Percentiles rank a stretch among this genome's conserved stretches.
Conservation (phyloP, 176 grass and related monocot genomes). For the Puya raimondii region DNA sequence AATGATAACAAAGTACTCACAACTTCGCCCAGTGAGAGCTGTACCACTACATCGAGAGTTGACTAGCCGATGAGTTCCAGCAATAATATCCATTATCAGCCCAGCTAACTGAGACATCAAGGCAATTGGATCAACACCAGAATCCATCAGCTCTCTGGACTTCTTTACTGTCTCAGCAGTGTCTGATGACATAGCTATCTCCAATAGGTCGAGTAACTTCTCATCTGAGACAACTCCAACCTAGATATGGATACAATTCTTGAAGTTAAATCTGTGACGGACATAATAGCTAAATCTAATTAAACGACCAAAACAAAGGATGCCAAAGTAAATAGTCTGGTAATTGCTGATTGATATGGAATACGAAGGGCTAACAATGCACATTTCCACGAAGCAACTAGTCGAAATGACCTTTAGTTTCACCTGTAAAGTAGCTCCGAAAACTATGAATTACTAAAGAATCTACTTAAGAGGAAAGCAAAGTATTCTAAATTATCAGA, state of each 20-base stretch:
- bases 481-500: too few species aligned
- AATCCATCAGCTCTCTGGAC: slow-evolving; percentile 94
- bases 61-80: slow-evolving; percentile 77
- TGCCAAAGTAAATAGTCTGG: too few species aligned
- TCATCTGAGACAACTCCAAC: slow-evolving; percentile 94
- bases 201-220: slow-evolving; percentile 91
- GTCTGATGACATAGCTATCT: slow-evolving; percentile 95
- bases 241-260: slow-evolving; percentile 15
- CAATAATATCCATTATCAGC: slow-evolving; percentile 99
- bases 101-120: slow-evolving; percentile 99
- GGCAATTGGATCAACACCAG: slow-evolving; percentile 91
- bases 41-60: slow-evolving; percentile 47
- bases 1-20: slow-evolving; percentile 41
- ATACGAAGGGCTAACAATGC: not conserved
- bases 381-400: not conserved
- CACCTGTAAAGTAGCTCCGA: not conserved
- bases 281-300: too few species aligned
- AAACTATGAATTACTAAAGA: not conserved
- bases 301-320: too few species aligned
- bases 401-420: not conserved
- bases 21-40: slow-evolving; percentile 63
- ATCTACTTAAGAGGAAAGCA: not conserved
- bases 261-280: too few species aligned
- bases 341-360: not conserved
- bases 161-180: slow-evolving; percentile 91